These are phyloP conservation scores for Saccharomycopsis olivae DNA, from an alignment of 805 yeast genomes.

Conservation along the genomic window DNA sequence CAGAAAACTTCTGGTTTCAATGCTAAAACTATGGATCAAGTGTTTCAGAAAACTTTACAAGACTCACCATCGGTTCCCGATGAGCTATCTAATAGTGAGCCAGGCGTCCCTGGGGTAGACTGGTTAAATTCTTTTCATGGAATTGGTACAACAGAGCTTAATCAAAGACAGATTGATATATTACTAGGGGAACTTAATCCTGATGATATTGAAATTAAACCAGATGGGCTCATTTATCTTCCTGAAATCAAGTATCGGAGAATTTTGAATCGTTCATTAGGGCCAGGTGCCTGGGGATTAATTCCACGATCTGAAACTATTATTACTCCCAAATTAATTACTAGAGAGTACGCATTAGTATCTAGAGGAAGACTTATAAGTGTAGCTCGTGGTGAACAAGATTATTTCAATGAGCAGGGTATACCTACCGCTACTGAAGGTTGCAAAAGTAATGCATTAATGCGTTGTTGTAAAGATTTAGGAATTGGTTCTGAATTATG, in stretches of 20 bases:
- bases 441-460: slow-evolving; percentile 89
- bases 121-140: slow-evolving; percentile 90
- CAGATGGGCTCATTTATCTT: slow-evolving; percentile 83
- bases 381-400: slow-evolving; percentile 93
- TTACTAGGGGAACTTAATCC: slow-evolving; percentile 52
- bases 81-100: no score
- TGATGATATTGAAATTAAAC: slow-evolving; percentile 84
- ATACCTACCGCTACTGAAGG: slow-evolving; percentile 96
- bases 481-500: slow-evolving; percentile 95
- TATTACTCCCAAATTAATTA: slow-evolving; percentile 62
- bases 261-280: slow-evolving; percentile 80
- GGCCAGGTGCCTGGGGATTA: slow-evolving; percentile 98
- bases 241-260: slow-evolving; percentile 96
- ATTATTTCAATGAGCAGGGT: slow-evolving; percentile 75
- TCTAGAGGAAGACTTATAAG: slow-evolving; percentile 84
- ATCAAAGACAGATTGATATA: slow-evolving; percentile 45
- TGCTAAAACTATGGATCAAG: background rate
- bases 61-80: no score
- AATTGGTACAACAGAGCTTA: slow-evolving; percentile 69
- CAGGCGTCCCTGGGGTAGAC: no score
- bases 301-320: slow-evolving; percentile 85
- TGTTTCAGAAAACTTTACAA: background rate
- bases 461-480: slow-evolving; percentile 96
- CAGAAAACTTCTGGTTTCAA: no score
- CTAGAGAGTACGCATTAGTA: slow-evolving; percentile 83